Percentiles rank a stretch among this genome's conserved stretches.
phyloP scores from a whole-genome alignment of 169 alveolate genomes.

The Condylostoma magnum region DNA sequence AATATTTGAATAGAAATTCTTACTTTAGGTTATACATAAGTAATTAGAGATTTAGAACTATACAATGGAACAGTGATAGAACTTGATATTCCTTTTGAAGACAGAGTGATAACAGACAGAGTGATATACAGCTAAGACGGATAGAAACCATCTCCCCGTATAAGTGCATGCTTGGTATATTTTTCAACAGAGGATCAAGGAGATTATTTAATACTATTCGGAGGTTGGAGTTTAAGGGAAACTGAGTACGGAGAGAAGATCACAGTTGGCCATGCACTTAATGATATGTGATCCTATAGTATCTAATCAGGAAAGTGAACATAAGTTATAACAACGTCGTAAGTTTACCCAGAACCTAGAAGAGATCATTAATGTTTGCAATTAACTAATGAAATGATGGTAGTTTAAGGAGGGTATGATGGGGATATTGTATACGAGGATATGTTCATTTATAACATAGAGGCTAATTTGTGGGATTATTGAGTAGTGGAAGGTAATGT shows the following conservation, averaged over 20 bases:
- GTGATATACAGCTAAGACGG: background rate
- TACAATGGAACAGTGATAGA: background rate
- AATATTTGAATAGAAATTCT: background rate
- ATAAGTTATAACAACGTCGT: too few relatives aligned
- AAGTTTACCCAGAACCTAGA: constrained; percentile 24
- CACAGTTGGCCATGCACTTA: background rate
- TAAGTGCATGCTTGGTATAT: constrained; percentile 2
- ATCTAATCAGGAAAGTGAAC: constrained; percentile 29
- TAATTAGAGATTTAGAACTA: background rate
- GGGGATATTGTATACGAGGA: constrained; percentile 23
- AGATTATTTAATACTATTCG: constrained; percentile 35
- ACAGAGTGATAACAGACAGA: background rate
- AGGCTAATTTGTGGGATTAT: constrained; percentile 32
- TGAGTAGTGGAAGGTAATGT: background rate
- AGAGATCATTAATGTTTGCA: constrained; percentile 28
- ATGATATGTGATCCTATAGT: constrained; percentile 5
- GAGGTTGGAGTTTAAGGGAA: constrained; percentile 29
- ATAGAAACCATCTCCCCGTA: background rate
- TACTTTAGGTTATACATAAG: background rate
- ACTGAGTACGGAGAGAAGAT: constrained; percentile 29
- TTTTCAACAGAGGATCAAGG: constrained; percentile 4
- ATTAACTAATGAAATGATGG: constrained; percentile 12
- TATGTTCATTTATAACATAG: constrained; percentile 35
- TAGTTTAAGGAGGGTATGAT: constrained; percentile 44
- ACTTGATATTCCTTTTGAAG: background rate